Evolutionary conservation across 306 rosid species (phyloP).

Genomic region (Medicago arabica): DNA sequence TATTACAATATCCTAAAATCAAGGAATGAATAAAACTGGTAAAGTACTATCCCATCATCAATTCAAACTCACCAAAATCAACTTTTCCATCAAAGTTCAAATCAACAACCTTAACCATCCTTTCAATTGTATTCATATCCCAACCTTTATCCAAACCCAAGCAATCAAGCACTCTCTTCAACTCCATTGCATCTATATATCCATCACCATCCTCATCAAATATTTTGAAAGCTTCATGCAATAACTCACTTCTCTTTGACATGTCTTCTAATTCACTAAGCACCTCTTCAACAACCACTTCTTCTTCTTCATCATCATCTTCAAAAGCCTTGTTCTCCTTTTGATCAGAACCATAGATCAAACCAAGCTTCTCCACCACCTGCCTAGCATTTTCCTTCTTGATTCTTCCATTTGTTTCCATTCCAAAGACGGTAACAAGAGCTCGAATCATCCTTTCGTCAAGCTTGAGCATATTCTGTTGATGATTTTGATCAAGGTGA

Average conservation of each 20-base stretch:
- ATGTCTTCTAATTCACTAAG: conserved; percentile 60
- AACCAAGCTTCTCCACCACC: conserved; percentile 83
- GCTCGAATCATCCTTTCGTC: conserved; percentile 66
- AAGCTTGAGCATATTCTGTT: conserved; percentile 44
- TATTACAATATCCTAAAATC: conserved; percentile 22
- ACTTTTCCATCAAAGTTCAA: conserved; percentile 89
- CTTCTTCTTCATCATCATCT: conserved; percentile 49
- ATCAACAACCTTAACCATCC: conserved; percentile 81
- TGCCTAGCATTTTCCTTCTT: conserved; percentile 72
- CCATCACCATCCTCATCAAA: conserved; percentile 94
- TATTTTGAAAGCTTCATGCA: conserved; percentile 78
- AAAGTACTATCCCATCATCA: conserved; percentile 67
- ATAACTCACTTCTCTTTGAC: conserved; percentile 56
- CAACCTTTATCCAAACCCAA: conserved; percentile 86
- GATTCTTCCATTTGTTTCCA: conserved; percentile 79
- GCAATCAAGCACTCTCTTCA: conserved; percentile 91
- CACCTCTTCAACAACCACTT: conserved; percentile 68
- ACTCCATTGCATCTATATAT: conserved; percentile 82
- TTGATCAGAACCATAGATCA: conserved; percentile 49
- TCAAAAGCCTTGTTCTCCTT: conserved; percentile 26
- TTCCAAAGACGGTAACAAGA: conserved; percentile 81
- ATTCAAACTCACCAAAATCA: conserved; percentile 82
- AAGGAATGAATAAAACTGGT: conserved; percentile 16
- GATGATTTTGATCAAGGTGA: background rate
- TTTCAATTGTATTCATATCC: conserved; percentile 77